Percentiles rank a stretch among this genome's conserved stretches.
Conservation (phyloP, 306 rosid species). For the Medicago truncatula region MtrunA17r5.0-ANR NC_053048.1:49428001-49428500, state of each 20-base stretch:
- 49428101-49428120: constrained; percentile 66
- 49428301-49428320: constrained; percentile 63
- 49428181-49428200: constrained; percentile 57
- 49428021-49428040: constrained; percentile 64
- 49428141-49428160: constrained; percentile 70
- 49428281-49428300: constrained; percentile 51
- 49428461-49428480: constrained; percentile 77
- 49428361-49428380: constrained; percentile 63
- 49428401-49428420: constrained; percentile 63
- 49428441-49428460: constrained; percentile 61
- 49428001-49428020: constrained; percentile 60
- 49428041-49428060: constrained; percentile 65
- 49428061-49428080: constrained; percentile 70
- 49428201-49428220: constrained; percentile 78
- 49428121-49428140: constrained; percentile 76
- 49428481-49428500: constrained; percentile 81
- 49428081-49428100: constrained; percentile 61
- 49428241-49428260: constrained; percentile 62
- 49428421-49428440: constrained; percentile 85
- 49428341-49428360: constrained; percentile 62
- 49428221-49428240: constrained; percentile 64
- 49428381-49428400: constrained; percentile 57
- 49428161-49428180: constrained; percentile 55
- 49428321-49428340: constrained; percentile 70
- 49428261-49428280: constrained; percentile 74